Percentiles rank a stretch among this genome's conserved stretches.
Conservation (phyloP, 805 yeast species). For the Hanseniaspora nectarophila region DNA sequence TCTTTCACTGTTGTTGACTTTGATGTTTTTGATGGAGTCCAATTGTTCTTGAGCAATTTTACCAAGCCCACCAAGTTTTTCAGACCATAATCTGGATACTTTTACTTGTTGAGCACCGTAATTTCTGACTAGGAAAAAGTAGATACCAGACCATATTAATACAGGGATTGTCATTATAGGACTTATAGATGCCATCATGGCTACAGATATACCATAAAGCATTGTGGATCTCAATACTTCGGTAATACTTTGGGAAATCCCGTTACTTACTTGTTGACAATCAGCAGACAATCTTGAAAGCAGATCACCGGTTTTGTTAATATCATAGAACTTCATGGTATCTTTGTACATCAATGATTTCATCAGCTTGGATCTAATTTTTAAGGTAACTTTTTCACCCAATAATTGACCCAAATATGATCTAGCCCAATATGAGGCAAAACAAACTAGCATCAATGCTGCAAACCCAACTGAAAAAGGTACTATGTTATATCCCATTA, state of each 20-base stretch:
- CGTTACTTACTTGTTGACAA: conserved; percentile 75
- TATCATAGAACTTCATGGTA: conserved; percentile 74
- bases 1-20: conserved; percentile 79
- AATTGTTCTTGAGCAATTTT: conserved; percentile 88
- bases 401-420: conserved; percentile 41
- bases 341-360: conserved; percentile 74
- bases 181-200: conserved; percentile 83
- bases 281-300: conserved; percentile 83
- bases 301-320: conserved; percentile 87
- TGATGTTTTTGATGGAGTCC: conserved; percentile 77
- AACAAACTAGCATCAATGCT: conserved; percentile 38
- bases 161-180: conserved; percentile 70
- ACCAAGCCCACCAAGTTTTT: conserved; percentile 74
- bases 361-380: conserved; percentile 62
- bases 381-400: conserved; percentile 77
- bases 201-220: conserved; percentile 72
- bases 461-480: conserved; percentile 6
- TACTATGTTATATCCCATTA: conserved; percentile 2
- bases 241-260: conserved; percentile 80
- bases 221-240: conserved; percentile 80
- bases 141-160: conserved; percentile 69
- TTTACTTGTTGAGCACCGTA: conserved; percentile 73
- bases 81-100: conserved; percentile 69
- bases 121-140: conserved; percentile 60
- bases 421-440: conserved; percentile 66